These are phyloP conservation scores for Davidsoniella australis DNA, from an alignment of 2,329 filamentous ascomycete genomes.

Conservation along the genomic window DNA sequence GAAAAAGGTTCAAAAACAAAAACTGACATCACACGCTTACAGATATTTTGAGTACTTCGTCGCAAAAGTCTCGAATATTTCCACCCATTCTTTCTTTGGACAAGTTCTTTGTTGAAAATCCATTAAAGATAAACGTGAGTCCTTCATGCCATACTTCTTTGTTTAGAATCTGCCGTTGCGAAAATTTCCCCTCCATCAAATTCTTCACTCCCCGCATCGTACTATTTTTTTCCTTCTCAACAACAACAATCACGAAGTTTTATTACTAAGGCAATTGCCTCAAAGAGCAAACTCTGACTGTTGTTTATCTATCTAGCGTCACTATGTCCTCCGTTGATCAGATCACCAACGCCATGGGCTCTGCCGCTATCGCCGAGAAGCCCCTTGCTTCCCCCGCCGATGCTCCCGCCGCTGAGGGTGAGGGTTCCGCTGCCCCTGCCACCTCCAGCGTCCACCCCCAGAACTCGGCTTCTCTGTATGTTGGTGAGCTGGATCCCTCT, in stretches of 20 bases:
- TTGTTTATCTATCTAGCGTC: conserved; percentile 2
- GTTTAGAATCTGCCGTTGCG: neutral
- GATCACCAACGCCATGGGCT: conserved; percentile 63
- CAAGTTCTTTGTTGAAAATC: conserved; percentile 13
- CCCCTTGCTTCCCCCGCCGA: conserved; percentile 55
- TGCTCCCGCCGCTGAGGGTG: conserved; percentile 43
- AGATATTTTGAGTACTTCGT: conserved; percentile 2
- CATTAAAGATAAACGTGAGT: conserved; percentile 10
- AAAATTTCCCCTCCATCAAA: neutral
- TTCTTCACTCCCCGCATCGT: conserved; percentile 3
- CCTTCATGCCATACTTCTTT: neutral
- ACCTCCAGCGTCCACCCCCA: conserved; percentile 64
- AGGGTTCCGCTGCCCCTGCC: conserved; percentile 50
- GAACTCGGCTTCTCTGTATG: conserved; percentile 95
- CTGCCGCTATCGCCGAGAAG: conserved; percentile 49
- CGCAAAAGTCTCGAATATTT: conserved; percentile 5
- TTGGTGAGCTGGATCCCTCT: conserved; percentile 91
- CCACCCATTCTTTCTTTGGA: conserved; percentile 8
- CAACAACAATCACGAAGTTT: neutral
- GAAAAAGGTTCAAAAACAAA: too few relatives aligned
- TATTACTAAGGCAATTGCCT: neutral
- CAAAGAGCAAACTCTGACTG: neutral
- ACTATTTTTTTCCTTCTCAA: neutral
- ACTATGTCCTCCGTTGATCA: conserved; percentile 61
- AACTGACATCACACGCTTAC: neutral